Evolutionary conservation across 305 asterid species (phyloP).

Genomic region (Plantago lanceolata): DNA sequence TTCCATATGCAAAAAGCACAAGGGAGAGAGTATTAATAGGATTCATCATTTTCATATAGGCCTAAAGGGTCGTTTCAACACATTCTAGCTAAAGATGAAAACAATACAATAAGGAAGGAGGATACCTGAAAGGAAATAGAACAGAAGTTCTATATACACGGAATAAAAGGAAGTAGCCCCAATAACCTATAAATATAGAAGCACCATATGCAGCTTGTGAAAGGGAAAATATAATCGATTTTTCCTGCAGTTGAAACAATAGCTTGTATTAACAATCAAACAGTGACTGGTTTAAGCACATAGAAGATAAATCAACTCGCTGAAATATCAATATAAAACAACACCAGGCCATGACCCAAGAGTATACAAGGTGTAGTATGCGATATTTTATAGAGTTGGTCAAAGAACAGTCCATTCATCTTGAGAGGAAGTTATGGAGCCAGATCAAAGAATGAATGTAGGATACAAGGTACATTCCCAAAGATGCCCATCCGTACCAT

Average conservation of each 20-base stretch:
- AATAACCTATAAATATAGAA: conserved; percentile 69
- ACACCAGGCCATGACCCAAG: neutral
- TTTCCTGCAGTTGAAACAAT: conserved; percentile 56
- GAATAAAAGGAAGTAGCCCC: conserved; percentile 74
- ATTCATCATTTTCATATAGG: conserved; percentile 7
- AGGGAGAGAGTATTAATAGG: neutral
- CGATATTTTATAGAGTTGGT: no score
- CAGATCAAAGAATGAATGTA: no score
- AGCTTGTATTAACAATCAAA: neutral
- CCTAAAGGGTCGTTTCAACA: conserved; percentile 4
- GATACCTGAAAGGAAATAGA: conserved; percentile 78
- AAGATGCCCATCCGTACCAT: no score
- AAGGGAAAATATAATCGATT: conserved; percentile 65
- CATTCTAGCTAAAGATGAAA: conserved; percentile 15
- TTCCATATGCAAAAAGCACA: neutral
- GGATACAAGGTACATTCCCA: neutral
- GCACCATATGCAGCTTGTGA: conserved; percentile 88
- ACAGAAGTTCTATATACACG: conserved; percentile 39
- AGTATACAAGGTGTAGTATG: neutral
- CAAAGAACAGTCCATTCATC: no score
- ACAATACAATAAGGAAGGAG: conserved; percentile 15
- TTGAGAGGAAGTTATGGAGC: no score
- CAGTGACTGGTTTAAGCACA: neutral
- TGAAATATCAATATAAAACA: neutral
- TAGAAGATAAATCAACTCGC: neutral